Conservation (phyloP, 805 yeast genomes). For the Pichia californica region DNA sequence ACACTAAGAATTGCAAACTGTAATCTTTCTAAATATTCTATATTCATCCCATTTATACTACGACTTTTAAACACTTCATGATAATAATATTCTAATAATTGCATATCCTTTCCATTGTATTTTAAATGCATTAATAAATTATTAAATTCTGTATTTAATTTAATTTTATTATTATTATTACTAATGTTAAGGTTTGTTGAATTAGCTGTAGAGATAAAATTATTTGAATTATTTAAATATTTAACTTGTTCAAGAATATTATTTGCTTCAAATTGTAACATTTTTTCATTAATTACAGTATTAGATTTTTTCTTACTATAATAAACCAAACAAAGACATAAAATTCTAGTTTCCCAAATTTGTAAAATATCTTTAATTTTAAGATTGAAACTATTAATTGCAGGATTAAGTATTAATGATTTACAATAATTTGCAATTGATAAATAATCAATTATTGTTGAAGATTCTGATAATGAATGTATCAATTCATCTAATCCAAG, state of each 20-base stretch:
- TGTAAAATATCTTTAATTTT: constrained; percentile 33
- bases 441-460: constrained; percentile 11
- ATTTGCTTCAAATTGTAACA: constrained; percentile 24
- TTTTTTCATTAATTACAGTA: constrained; percentile 23
- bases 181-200: too few relatives aligned
- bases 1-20: constrained; percentile 18
- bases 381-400: constrained; percentile 13
- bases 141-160: constrained; percentile 18
- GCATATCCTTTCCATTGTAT: constrained; percentile 34
- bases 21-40: constrained; percentile 33
- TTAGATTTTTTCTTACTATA: constrained; percentile 8
- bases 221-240: constrained; percentile 13
- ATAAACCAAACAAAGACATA: constrained; percentile 20
- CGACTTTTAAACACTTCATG: constrained; percentile 31
- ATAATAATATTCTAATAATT: constrained; percentile 38
- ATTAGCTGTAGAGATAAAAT: background rate
- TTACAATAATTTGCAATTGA: constrained; percentile 26
- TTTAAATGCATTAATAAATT: constrained; percentile 35
- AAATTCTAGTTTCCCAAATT: constrained; percentile 36
- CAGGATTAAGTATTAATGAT: constrained; percentile 21
- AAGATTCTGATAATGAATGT: background rate
- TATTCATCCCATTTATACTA: constrained; percentile 33
- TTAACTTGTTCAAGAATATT: constrained; percentile 23
- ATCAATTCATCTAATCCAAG: constrained; percentile 1
- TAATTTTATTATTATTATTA: constrained; percentile 3